Evolutionary conservation across 2,329 filamentous ascomycete genomes (phyloP).

Genomic region (Coniella vitis): DNA sequence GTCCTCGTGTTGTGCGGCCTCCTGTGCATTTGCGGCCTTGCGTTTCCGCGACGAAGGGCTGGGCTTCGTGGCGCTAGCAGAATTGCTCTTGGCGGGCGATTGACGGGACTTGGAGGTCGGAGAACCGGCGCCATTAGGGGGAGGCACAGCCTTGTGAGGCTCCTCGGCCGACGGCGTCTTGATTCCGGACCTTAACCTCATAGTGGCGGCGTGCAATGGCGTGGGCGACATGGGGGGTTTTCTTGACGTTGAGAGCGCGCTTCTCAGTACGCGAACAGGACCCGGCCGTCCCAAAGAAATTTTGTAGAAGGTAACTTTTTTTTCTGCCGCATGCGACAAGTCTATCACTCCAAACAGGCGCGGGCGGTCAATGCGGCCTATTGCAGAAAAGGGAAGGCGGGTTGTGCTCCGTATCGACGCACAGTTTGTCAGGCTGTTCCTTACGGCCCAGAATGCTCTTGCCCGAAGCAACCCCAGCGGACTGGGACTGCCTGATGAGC

Average conservation of each 20-base stretch:
- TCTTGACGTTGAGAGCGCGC: not conserved
- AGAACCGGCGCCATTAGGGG: not conserved
- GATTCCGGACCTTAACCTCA: slow-evolving; percentile 15
- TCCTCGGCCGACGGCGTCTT: slow-evolving; percentile 16
- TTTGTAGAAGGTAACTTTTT: slow-evolving; percentile 14
- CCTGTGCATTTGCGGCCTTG: slow-evolving; percentile 50
- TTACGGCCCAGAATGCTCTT: too few relatives aligned
- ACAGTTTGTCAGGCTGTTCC: too few relatives aligned
- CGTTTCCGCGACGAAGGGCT: slow-evolving; percentile 46
- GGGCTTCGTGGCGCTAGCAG: not conserved
- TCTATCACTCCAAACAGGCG: slow-evolving; percentile 2
- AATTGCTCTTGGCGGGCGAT: slow-evolving; percentile 3
- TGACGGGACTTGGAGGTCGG: slow-evolving; percentile 5
- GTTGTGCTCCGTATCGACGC: too few relatives aligned
- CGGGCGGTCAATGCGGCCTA: not conserved
- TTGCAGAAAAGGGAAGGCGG: too few relatives aligned
- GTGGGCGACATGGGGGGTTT: slow-evolving; percentile 3
- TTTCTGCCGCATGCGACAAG: slow-evolving; percentile 16
- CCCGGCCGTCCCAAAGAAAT: not conserved
- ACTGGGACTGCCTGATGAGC: too few relatives aligned
- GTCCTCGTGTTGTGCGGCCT: slow-evolving; percentile 31
- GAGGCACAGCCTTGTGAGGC: slow-evolving; percentile 2
- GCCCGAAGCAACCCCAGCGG: too few relatives aligned
- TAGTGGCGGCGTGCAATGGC: slow-evolving; percentile 6
- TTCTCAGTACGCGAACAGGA: not conserved